A percentile compares a stretch with the other conserved stretches of the same genome.
phyloP scores from a whole-genome alignment of 2,329 filamentous ascomycete genomes.

The Calcarisporium arbuscula region DNA sequence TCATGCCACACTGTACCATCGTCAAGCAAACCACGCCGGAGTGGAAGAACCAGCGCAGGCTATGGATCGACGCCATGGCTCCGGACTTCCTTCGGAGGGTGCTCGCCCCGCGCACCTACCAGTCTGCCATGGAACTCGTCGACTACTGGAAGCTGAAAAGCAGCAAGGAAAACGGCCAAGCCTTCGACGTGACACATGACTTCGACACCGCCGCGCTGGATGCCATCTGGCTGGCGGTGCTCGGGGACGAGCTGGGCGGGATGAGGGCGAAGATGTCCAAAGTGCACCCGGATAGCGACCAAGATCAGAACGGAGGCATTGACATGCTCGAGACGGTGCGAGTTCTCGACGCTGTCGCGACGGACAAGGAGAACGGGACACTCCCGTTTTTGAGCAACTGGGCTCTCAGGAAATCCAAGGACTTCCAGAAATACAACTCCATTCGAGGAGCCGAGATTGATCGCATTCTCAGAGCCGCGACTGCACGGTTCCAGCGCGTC shows the following conservation, averaged over 20 bases:
- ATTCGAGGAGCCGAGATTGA: too few species aligned
- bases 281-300: too few species aligned
- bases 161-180: constrained; percentile 17
- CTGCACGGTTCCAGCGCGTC: constrained; percentile 1
- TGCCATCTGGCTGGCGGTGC: constrained; percentile 21
- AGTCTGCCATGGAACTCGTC: constrained; percentile 21
- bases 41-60: constrained; percentile 26
- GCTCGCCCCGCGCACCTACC: constrained; percentile 25
- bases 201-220: constrained; percentile 25
- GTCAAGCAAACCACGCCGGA: constrained; percentile 20
- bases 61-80: constrained; percentile 32
- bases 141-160: constrained; percentile 27
- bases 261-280: too few species aligned
- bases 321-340: too few species aligned
- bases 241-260: constrained; percentile 14
- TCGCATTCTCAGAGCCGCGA: neutral
- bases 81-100: constrained; percentile 23
- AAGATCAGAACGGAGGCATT: too few species aligned
- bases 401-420: too few species aligned
- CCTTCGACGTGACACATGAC: constrained; percentile 17
- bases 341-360: too few species aligned
- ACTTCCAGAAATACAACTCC: too few species aligned
- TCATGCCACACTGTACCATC: constrained; percentile 26
- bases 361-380: too few species aligned
- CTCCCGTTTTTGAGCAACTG: too few species aligned